phyloP scores from a whole-genome alignment of 208 protist genomes.

The Trypanosoma avium region DNA sequence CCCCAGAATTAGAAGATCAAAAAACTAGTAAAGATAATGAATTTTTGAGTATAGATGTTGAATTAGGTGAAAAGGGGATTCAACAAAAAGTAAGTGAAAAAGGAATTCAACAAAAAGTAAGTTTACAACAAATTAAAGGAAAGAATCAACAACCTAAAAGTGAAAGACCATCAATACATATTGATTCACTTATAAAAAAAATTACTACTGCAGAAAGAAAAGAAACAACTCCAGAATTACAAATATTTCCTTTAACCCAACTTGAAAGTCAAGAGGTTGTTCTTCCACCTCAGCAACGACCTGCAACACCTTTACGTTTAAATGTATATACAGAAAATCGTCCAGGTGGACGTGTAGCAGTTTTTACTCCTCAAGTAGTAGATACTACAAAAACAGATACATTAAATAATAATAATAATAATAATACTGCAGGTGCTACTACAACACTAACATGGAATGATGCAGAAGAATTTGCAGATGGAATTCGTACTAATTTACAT shows the following conservation, averaged over 20 bases:
- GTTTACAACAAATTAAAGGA: too few species aligned
- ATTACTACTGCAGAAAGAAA: neutral
- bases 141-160: neutral
- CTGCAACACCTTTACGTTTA: neutral
- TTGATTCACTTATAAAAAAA: neutral
- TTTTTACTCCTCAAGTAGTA: constrained; percentile 16
- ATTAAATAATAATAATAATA: neutral
- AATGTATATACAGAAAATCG: neutral
- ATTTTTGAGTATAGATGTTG: too few species aligned
- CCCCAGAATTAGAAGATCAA: neutral
- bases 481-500: constrained; percentile 7
- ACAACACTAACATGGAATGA: too few species aligned
- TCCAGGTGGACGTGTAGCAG: constrained; percentile 5
- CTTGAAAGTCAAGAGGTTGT: neutral
- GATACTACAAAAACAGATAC: neutral
- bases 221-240: too few species aligned
- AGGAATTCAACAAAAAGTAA: too few species aligned
- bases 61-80: too few species aligned
- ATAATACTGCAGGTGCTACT: too few species aligned
- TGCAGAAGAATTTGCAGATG: neutral
- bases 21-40: neutral
- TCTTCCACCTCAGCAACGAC: neutral
- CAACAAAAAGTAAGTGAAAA: too few species aligned
- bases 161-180: neutral
- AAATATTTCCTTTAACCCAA: too few species aligned